Conservation (phyloP, 495 filamentous ascomycete species). For the Aspergillus hancockii region DNA sequence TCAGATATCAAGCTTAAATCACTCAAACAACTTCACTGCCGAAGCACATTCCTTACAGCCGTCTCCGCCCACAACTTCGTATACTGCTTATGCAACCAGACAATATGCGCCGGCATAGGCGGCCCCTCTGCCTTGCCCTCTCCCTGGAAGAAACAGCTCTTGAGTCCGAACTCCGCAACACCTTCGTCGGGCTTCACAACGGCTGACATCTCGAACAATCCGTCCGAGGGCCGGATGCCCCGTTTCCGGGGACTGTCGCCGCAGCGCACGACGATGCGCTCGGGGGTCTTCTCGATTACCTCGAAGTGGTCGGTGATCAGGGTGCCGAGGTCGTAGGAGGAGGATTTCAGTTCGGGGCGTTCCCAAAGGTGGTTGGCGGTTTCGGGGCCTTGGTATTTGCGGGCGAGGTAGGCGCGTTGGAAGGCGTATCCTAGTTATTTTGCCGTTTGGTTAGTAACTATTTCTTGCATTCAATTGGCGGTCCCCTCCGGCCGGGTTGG, state of each 20-base stretch:
- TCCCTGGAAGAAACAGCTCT: slow-evolving; percentile 66
- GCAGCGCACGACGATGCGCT: slow-evolving; percentile 62
- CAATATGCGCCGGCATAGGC: slow-evolving; percentile 57
- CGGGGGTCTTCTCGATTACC: slow-evolving; percentile 64
- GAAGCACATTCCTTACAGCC: slow-evolving; percentile 37
- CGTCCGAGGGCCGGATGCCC: slow-evolving; percentile 61
- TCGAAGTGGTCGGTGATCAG: slow-evolving; percentile 76
- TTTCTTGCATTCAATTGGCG: background rate
- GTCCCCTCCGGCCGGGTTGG: too few relatives aligned
- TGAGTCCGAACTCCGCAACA: slow-evolving; percentile 64
- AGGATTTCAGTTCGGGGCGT: slow-evolving; percentile 49
- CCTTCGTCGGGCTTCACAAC: slow-evolving; percentile 58
- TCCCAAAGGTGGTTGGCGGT: slow-evolving; percentile 67
- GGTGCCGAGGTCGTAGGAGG: slow-evolving; percentile 62
- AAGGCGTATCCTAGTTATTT: slow-evolving; percentile 55
- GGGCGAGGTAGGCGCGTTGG: slow-evolving; percentile 61
- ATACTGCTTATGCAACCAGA: slow-evolving; percentile 64
- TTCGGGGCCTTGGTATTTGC: slow-evolving; percentile 62
- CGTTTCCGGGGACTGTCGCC: slow-evolving; percentile 63
- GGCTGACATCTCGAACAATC: slow-evolving; percentile 68
- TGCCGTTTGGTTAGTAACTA: slow-evolving; percentile 1
- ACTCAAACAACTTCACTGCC: slow-evolving; percentile 9
- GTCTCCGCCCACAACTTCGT: slow-evolving; percentile 63
- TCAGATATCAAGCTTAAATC: background rate
- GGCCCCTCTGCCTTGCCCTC: slow-evolving; percentile 44